Conservation (phyloP, 306 rosid species). For the Biancaea sappan region DNA sequence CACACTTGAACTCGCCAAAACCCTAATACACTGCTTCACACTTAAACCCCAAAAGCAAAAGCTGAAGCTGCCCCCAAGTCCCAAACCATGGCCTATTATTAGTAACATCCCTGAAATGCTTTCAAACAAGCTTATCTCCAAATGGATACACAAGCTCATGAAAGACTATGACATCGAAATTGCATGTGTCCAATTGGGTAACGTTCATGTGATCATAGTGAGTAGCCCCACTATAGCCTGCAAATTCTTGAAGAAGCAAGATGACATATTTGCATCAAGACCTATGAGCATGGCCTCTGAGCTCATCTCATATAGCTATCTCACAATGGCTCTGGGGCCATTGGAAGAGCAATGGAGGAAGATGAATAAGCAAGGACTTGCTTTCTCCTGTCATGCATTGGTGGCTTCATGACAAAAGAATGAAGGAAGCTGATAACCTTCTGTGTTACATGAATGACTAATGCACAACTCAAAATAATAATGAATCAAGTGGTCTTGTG, state of each 20-base stretch:
- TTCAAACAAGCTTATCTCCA: conserved; percentile 16
- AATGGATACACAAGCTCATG: conserved; percentile 37
- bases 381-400: background rate
- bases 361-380: conserved; percentile 31
- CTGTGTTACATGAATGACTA: conserved; percentile 25
- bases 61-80: conserved; percentile 28
- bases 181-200: conserved; percentile 43
- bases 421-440: conserved; percentile 41
- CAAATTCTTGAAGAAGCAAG: conserved; percentile 38
- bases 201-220: conserved; percentile 34
- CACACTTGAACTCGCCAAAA: background rate
- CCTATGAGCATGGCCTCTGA: conserved; percentile 23
- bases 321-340: background rate
- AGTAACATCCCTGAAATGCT: conserved; percentile 33
- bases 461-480: background rate
- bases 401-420: conserved; percentile 38
- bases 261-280: conserved; percentile 36
- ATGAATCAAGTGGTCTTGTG: background rate
- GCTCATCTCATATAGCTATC: conserved; percentile 22
- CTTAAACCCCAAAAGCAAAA: background rate
- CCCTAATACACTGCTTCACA: background rate
- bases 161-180: conserved; percentile 25
- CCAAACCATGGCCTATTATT: conserved; percentile 36
- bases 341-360: conserved; percentile 36
- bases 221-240: conserved; percentile 31